Evolutionary conservation across 1,284 basidiomycete genomes (phyloP).

Genomic region (Ganoderma leucocontextum): DNA sequence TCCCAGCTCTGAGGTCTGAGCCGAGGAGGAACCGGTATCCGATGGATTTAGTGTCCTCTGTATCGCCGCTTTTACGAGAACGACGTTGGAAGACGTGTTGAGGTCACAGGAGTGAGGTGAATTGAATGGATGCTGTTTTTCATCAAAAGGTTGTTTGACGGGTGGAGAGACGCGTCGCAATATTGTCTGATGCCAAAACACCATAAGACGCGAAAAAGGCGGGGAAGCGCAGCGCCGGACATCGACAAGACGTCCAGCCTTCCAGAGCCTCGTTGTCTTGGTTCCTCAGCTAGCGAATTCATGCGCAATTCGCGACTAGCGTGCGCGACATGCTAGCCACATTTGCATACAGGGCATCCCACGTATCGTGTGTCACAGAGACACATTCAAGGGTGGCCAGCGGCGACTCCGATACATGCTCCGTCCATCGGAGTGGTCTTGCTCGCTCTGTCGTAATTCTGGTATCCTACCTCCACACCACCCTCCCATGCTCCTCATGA

Average conservation of each 20-base stretch:
- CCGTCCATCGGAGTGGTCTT: not conserved
- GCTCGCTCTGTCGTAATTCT: not conserved
- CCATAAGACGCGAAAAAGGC: constrained; percentile 5
- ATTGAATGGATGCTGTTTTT: not conserved
- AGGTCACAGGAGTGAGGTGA: not conserved
- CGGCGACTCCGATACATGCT: not conserved
- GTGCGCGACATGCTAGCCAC: not conserved
- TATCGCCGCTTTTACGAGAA: not conserved
- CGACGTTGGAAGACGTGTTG: not conserved
- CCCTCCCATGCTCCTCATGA: not conserved
- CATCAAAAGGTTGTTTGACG: constrained; percentile 1
- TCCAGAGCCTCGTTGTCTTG: constrained; percentile 1
- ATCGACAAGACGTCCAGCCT: not conserved
- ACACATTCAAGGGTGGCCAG: not conserved
- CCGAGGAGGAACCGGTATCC: constrained; percentile 3
- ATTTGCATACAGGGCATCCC: not conserved
- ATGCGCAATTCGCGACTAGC: not conserved
- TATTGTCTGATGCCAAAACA: constrained; percentile 4
- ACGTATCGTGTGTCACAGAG: not conserved
- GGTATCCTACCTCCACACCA: not conserved
- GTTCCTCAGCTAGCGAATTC: not conserved
- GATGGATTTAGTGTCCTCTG: not conserved
- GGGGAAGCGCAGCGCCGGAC: not conserved
- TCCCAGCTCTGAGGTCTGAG: not conserved
- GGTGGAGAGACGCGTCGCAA: not conserved